Evolutionary conservation across 1,284 basidiomycete species (phyloP).

Genomic region (Coniophora puteana): DNA sequence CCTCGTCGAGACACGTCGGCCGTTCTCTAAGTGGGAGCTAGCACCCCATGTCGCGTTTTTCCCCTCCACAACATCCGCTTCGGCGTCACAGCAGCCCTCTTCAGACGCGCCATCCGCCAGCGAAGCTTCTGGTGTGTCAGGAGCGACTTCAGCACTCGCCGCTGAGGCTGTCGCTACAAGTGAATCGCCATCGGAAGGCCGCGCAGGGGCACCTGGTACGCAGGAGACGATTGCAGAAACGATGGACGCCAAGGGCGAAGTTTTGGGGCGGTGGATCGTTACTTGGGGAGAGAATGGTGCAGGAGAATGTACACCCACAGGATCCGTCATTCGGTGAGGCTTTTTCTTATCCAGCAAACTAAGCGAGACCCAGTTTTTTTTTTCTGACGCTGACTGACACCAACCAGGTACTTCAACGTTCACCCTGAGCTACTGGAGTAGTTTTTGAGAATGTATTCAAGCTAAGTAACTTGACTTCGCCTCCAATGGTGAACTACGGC

Average conservation of each 20-base stretch:
- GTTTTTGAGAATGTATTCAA: too few species aligned
- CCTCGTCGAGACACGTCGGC: conserved; percentile 62
- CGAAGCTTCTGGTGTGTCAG: too few species aligned
- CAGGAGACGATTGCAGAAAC: conserved; percentile 82
- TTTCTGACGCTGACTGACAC: conserved; percentile 10
- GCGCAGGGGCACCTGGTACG: conserved; percentile 39
- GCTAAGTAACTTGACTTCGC: too few species aligned
- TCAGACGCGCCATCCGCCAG: conserved; percentile 29
- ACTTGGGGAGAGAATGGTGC: conserved; percentile 62
- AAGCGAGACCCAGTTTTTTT: conserved; percentile 3
- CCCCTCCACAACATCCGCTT: too few species aligned
- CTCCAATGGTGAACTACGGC: too few species aligned
- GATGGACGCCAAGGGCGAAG: conserved; percentile 52
- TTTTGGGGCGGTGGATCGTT: conserved; percentile 77
- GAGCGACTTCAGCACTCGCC: too few species aligned
- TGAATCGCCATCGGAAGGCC: too few species aligned
- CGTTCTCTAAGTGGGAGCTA: conserved; percentile 82
- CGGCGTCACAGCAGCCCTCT: too few species aligned
- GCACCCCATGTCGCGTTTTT: conserved; percentile 51
- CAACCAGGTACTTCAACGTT: conserved; percentile 72
- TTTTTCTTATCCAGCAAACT: conserved; percentile 1
- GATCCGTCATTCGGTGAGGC: conserved; percentile 59
- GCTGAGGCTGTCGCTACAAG: too few species aligned
- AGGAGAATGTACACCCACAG: conserved; percentile 56
- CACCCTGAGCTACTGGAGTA: conserved; percentile 79